These are phyloP conservation scores for Amylocarpus encephaloides DNA, from an alignment of 2,329 filamentous ascomycete species.

Conservation along the genomic window DNA sequence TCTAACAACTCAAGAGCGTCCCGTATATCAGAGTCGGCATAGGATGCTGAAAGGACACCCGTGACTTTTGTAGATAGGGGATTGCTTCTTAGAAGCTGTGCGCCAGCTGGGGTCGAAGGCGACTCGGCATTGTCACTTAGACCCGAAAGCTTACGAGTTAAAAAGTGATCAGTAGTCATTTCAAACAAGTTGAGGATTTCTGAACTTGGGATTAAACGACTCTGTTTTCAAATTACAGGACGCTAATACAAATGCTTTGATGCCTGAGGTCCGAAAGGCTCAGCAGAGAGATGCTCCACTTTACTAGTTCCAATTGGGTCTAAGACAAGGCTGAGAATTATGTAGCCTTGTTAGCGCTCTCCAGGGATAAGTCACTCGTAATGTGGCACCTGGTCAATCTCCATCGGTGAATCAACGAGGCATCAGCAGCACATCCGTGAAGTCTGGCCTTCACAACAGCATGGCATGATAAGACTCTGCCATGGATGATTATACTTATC, in stretches of 20 bases:
- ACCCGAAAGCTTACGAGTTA: conserved; percentile 20
- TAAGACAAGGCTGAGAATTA: conserved; percentile 18
- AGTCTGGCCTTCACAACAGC: conserved; percentile 13
- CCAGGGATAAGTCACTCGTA: conserved; percentile 12
- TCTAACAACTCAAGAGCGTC: conserved; percentile 78
- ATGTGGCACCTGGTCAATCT: conserved; percentile 12
- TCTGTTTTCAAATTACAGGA: neutral
- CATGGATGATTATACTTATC: neutral
- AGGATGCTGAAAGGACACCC: conserved; percentile 81
- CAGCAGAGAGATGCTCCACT: neutral
- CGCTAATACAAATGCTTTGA: neutral
- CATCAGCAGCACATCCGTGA: conserved; percentile 16
- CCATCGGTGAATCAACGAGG: conserved; percentile 7
- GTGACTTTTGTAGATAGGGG: conserved; percentile 78
- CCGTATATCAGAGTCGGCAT: conserved; percentile 85
- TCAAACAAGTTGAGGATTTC: neutral
- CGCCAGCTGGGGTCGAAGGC: conserved; percentile 20
- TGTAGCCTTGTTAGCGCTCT: conserved; percentile 2
- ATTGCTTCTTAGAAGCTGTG: conserved; percentile 36
- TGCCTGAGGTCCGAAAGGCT: neutral
- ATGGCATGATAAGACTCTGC: conserved; percentile 15
- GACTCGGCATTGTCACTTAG: conserved; percentile 20
- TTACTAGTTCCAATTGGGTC: conserved; percentile 3
- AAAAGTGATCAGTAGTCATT: conserved; percentile 28
- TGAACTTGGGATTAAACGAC: neutral